Evolutionary conservation across 2,329 filamentous ascomycete species (phyloP).

Genomic region (Colletotrichum filicis): DNA sequence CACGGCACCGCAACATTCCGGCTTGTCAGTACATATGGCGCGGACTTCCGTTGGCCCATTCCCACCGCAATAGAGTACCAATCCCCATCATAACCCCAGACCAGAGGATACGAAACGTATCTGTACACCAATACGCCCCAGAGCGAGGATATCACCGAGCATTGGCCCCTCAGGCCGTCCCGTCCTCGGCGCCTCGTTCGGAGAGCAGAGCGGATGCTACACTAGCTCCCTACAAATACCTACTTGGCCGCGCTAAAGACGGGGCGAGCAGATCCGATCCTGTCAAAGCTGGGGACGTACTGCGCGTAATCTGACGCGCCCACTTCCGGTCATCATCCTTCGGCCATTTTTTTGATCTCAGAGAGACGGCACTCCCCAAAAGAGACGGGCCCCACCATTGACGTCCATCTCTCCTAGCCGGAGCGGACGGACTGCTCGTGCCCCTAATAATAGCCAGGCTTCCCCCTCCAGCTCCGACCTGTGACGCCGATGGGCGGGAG

Average conservation of each 20-base stretch:
- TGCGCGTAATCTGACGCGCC: slow-evolving; percentile 22
- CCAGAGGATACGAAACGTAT: not conserved
- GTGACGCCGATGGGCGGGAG: slow-evolving; percentile 6
- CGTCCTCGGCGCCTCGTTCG: slow-evolving; percentile 28
- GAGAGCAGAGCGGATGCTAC: slow-evolving; percentile 26
- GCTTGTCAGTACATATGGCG: not conserved
- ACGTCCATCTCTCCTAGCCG: not conserved
- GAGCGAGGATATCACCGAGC: slow-evolving; percentile 17
- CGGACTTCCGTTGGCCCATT: slow-evolving; percentile 30
- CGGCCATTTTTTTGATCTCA: not conserved
- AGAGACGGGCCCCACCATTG: slow-evolving; percentile 1
- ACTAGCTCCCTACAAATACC: slow-evolving; percentile 18
- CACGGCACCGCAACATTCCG: not conserved
- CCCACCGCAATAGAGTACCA: not conserved
- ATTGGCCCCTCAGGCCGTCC: slow-evolving; percentile 30
- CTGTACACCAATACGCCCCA: not conserved
- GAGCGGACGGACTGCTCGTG: not conserved
- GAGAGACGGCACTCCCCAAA: slow-evolving; percentile 10
- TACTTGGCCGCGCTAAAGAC: slow-evolving; percentile 22
- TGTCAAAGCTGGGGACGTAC: slow-evolving; percentile 31
- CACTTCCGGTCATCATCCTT: slow-evolving; percentile 23
- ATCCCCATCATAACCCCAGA: slow-evolving; percentile 15
- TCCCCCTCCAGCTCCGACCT: not conserved
- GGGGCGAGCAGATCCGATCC: slow-evolving; percentile 31
- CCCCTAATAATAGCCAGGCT: slow-evolving; percentile 4